A percentile compares a stretch with the other conserved stretches of the same genome.
Evolutionary conservation across 352 stramenopile genomes (phyloP).

Genomic region (Stramenopiles sp.): DNA sequence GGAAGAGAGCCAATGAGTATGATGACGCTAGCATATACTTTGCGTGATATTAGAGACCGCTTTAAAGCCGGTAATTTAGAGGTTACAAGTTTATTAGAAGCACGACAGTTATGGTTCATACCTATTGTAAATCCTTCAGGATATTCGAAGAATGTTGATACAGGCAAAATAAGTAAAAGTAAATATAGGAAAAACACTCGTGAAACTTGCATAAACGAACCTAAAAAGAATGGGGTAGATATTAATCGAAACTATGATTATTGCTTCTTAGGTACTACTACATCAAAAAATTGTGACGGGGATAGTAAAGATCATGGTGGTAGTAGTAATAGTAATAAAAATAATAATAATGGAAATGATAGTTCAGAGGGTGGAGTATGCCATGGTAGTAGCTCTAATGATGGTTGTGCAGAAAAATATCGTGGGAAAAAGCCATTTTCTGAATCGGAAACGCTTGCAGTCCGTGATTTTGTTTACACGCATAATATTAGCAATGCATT

Average conservation of each 20-base stretch:
- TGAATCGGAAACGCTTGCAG: neutral
- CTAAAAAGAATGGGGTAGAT: neutral
- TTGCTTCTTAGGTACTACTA: neutral
- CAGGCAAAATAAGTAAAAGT: neutral
- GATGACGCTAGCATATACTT: neutral
- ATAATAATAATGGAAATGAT: no score
- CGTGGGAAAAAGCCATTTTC: neutral
- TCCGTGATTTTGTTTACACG: neutral
- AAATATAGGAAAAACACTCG: neutral
- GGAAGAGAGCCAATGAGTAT: neutral
- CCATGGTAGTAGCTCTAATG: neutral
- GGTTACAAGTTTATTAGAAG: neutral
- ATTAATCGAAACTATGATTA: neutral
- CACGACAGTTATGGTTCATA: neutral
- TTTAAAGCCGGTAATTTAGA: neutral
- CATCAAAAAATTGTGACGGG: neutral
- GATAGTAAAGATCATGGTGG: neutral
- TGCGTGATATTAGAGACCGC: neutral
- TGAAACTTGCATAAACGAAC: neutral
- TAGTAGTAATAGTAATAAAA: neutral
- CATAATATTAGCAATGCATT: neutral
- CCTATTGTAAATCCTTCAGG: neutral
- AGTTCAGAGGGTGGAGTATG: no score
- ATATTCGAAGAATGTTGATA: neutral
- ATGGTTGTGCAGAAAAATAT: neutral